phyloP scores from a whole-genome alignment of 1,284 basidiomycete genomes.

The Apiotrichum akiyoshidainum region DNA sequence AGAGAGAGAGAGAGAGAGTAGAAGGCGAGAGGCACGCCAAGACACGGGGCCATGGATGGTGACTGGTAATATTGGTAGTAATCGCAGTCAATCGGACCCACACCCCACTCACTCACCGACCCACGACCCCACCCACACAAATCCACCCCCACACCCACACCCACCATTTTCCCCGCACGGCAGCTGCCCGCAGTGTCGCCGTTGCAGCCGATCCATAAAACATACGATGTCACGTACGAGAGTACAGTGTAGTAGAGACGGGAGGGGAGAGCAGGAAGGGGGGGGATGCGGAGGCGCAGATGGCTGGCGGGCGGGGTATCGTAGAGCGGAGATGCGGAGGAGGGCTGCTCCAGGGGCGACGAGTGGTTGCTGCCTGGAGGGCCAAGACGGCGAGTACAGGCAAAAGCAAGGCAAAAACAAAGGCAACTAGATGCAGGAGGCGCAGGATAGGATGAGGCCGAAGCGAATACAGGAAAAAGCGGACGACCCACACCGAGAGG shows the following conservation, averaged over 20 bases:
- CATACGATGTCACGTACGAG: constrained; percentile 3
- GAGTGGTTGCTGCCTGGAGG: too few species aligned
- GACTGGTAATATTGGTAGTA: not conserved
- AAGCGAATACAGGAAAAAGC: too few species aligned
- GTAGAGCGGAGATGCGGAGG: too few species aligned
- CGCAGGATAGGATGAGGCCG: too few species aligned
- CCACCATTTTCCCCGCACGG: not conserved
- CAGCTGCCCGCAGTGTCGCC: not conserved
- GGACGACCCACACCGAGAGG: too few species aligned
- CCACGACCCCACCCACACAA: not conserved
- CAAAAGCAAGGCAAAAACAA: too few species aligned
- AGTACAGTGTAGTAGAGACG: not conserved
- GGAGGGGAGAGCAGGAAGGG: not conserved
- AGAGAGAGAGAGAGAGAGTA: constrained; percentile 1
- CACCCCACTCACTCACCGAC: not conserved
- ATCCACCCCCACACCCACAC: not conserved
- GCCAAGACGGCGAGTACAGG: too few species aligned
- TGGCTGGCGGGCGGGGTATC: too few species aligned
- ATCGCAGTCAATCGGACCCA: not conserved
- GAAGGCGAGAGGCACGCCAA: not conserved
- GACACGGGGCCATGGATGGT: too few species aligned
- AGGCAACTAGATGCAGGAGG: too few species aligned
- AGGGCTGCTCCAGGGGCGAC: too few species aligned
- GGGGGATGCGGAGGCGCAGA: too few species aligned
- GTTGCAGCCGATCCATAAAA: constrained; percentile 1